These are phyloP conservation scores for Trichoderma breve DNA, from an alignment of 2,329 filamentous ascomycete species.

Conservation along the genomic window DNA sequence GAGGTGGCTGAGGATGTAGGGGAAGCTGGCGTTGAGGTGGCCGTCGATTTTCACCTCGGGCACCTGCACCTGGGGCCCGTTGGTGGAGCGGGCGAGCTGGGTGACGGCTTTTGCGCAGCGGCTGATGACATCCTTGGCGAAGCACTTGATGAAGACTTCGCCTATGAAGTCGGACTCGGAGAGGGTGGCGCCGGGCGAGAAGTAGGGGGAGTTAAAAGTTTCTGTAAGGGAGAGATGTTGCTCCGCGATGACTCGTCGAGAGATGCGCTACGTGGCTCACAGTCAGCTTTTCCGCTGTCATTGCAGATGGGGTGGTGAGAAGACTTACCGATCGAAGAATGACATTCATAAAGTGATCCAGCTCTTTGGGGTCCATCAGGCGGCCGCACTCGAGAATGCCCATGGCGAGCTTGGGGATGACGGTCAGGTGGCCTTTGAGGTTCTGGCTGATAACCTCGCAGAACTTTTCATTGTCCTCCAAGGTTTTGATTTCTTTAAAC, in stretches of 20 bases:
- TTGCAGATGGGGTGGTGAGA: too few species aligned
- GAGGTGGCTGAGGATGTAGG: conserved; percentile 92
- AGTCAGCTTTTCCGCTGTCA: neutral
- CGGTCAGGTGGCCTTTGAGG: conserved; percentile 82
- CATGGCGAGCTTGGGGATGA: conserved; percentile 93
- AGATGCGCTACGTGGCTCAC: conserved; percentile 66
- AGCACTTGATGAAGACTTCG: conserved; percentile 91
- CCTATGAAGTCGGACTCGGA: conserved; percentile 82
- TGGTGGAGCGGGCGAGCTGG: conserved; percentile 70
- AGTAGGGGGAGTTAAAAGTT: conserved; percentile 87
- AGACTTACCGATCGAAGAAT: conserved; percentile 75
- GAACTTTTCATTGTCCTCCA: conserved; percentile 86
- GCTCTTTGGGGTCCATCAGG: conserved; percentile 73
- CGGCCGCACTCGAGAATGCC: conserved; percentile 88
- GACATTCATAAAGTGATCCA: conserved; percentile 94
- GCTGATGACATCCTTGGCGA: conserved; percentile 83
- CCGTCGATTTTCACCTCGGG: conserved; percentile 82
- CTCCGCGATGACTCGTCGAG: conserved; percentile 92
- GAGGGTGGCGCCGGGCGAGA: conserved; percentile 76
- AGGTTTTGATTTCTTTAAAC: conserved; percentile 75
- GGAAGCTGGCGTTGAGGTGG: conserved; percentile 86
- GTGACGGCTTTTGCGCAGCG: conserved; percentile 75
- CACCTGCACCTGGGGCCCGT: conserved; percentile 67
- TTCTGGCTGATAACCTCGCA: conserved; percentile 78
- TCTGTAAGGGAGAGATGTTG: conserved; percentile 94